A percentile compares a stretch with the other conserved stretches of the same genome.
Evolutionary conservation across 176 grass and related monocot genomes (phyloP).

Genomic region (Guadua angustifolia): DNA sequence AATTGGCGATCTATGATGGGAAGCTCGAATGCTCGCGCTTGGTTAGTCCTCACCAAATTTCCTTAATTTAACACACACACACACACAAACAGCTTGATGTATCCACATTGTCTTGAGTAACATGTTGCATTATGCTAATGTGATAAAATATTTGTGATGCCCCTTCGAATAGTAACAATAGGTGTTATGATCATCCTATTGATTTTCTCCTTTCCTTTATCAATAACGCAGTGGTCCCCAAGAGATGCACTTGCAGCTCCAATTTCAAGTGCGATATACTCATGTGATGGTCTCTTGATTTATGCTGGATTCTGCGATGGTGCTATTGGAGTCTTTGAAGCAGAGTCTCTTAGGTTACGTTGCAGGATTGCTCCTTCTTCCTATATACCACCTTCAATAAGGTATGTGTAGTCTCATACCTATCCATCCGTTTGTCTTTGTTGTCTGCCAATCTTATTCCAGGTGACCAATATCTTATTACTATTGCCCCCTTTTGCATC

Average conservation of each 20-base stretch:
- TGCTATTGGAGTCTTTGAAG: constrained; percentile 97
- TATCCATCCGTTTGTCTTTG: neutral
- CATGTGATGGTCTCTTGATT: constrained; percentile 79
- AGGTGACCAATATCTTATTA: constrained; percentile 8
- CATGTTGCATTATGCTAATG: neutral
- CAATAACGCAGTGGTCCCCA: constrained; percentile 74
- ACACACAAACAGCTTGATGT: neutral
- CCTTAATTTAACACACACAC: neutral
- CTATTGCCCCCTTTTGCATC: constrained; percentile 20
- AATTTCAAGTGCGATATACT: constrained; percentile 96
- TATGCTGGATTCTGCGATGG: constrained; percentile 90
- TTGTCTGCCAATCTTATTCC: neutral
- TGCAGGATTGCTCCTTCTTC: constrained; percentile 84
- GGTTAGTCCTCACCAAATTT: constrained; percentile 57
- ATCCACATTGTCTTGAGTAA: neutral
- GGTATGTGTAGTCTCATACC: constrained; percentile 45
- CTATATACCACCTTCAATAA: constrained; percentile 82
- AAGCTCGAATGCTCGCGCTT: constrained; percentile 84
- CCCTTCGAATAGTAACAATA: neutral
- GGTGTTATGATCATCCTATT: constrained; percentile 10
- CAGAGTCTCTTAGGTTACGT: constrained; percentile 69
- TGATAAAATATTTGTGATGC: neutral
- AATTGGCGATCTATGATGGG: constrained; percentile 87
- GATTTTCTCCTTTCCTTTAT: constrained; percentile 5
- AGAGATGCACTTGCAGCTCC: constrained; percentile 82